Percentiles rank a stretch among this genome's conserved stretches.
phyloP scores from a whole-genome alignment of 2,329 filamentous ascomycete genomes.

The Beauveria sp. region DNA sequence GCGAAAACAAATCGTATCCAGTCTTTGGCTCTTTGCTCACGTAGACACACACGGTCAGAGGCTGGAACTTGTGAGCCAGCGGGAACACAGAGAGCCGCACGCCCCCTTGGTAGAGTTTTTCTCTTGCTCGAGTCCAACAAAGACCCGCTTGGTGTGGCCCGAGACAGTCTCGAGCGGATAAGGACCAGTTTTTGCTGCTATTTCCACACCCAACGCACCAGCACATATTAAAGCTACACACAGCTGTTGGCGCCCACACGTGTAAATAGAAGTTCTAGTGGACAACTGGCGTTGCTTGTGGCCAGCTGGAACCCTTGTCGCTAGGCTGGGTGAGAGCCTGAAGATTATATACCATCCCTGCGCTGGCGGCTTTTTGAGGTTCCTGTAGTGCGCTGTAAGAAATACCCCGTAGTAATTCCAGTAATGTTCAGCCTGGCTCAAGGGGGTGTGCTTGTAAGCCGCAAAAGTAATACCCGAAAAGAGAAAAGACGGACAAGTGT shows the following conservation, averaged over 20 bases:
- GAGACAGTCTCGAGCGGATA: slow-evolving; percentile 4
- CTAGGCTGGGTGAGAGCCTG: not conserved
- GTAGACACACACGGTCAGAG: not conserved
- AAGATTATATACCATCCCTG: not conserved
- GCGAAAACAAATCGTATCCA: slow-evolving; percentile 10
- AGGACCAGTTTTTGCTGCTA: slow-evolving; percentile 1
- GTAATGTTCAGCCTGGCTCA: not conserved
- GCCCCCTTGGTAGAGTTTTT: slow-evolving; percentile 2
- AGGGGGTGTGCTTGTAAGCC: not conserved
- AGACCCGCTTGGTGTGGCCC: slow-evolving; percentile 4
- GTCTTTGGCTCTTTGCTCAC: slow-evolving; percentile 7
- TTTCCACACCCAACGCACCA: not conserved
- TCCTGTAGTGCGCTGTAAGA: not conserved
- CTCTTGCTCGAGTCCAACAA: not conserved
- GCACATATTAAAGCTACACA: not conserved
- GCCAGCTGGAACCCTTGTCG: not conserved
- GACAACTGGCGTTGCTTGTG: not conserved
- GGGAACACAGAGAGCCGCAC: not conserved
- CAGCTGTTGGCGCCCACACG: slow-evolving; percentile 6
- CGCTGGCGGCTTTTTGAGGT: too few relatives aligned
- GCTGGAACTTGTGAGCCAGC: not conserved
- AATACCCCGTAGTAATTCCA: not conserved
- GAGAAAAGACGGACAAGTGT: not conserved
- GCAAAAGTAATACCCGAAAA: not conserved
- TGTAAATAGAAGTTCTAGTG: not conserved